Conservation (phyloP, 176 grass and related monocot species). For the Areca catechu region DNA sequence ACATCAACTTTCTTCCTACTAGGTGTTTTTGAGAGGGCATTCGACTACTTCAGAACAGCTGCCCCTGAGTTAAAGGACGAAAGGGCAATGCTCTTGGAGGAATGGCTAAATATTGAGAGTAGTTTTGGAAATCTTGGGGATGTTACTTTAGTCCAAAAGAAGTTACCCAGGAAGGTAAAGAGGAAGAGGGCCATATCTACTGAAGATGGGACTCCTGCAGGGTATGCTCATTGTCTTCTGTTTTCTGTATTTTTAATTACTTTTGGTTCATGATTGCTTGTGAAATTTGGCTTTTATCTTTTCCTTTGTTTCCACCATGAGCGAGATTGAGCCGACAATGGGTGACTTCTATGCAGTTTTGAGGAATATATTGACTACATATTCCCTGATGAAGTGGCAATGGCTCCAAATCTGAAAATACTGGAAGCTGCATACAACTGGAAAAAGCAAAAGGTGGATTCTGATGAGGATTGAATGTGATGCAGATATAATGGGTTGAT, state of each 20-base stretch:
- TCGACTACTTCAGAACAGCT: slow-evolving; percentile 69
- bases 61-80: slow-evolving; percentile 83
- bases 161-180: slow-evolving; percentile 81
- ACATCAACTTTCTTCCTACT: slow-evolving; percentile 4
- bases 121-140: slow-evolving; percentile 59
- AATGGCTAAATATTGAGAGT: slow-evolving; percentile 80
- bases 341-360: slow-evolving; percentile 37
- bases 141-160: slow-evolving; percentile 76
- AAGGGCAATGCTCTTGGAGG: slow-evolving; percentile 93
- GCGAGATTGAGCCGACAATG: slow-evolving; percentile 17
- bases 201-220: slow-evolving; percentile 63
- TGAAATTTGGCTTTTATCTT: too few species aligned
- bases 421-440: slow-evolving; percentile 80
- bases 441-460: slow-evolving; percentile 64
- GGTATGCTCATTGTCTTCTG: slow-evolving; percentile 36
- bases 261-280: too few species aligned
- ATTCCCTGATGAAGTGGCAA: slow-evolving; percentile 77
- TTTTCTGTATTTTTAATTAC: slow-evolving; percentile 12
- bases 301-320: neutral
- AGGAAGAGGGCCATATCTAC: slow-evolving; percentile 63
- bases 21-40: slow-evolving; percentile 80
- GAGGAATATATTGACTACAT: slow-evolving; percentile 92
- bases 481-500: too few species aligned
- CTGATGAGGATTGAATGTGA: slow-evolving; percentile 38
- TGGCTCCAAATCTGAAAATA: slow-evolving; percentile 75